Percentiles rank a stretch among this genome's conserved stretches.
Evolutionary conservation across 495 filamentous ascomycete genomes (phyloP).

Genomic region (Aspergillus egyptiacus): DNA sequence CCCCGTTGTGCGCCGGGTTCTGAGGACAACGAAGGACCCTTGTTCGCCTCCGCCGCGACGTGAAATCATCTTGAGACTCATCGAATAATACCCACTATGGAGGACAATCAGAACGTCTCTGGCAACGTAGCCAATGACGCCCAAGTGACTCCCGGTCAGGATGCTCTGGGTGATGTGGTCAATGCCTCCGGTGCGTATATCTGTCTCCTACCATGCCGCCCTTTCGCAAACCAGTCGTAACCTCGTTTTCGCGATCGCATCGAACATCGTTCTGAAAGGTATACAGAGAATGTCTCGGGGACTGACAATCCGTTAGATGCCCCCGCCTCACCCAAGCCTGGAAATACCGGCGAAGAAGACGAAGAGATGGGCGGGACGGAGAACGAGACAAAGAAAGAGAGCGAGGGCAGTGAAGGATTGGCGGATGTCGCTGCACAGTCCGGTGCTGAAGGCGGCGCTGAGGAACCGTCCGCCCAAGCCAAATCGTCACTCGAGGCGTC

Average conservation of each 20-base stretch:
- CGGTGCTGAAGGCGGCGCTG: constrained; percentile 38
- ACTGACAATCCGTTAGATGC: constrained; percentile 86
- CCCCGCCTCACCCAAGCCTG: constrained; percentile 66
- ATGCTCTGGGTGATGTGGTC: constrained; percentile 25
- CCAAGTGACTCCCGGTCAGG: constrained; percentile 24
- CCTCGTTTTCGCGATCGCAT: constrained; percentile 29
- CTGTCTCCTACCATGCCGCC: constrained; percentile 11
- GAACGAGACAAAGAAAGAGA: constrained; percentile 54
- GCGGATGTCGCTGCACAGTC: constrained; percentile 26
- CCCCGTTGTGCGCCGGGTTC: not conserved
- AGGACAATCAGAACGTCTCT: constrained; percentile 28
- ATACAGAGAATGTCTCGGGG: constrained; percentile 17
- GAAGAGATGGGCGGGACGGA: constrained; percentile 80
- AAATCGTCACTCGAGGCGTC: constrained; percentile 80
- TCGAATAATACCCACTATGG: constrained; percentile 32
- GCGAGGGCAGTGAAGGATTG: constrained; percentile 42
- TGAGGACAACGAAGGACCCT: constrained; percentile 27
- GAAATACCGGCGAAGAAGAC: constrained; percentile 61
- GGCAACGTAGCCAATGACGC: constrained; percentile 27
- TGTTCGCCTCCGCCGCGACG: constrained; percentile 32
- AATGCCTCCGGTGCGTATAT: constrained; percentile 31
- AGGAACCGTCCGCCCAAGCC: constrained; percentile 49
- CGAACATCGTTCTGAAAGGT: constrained; percentile 27
- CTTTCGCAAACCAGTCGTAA: constrained; percentile 18
- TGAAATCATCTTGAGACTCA: constrained; percentile 19